Base-by-base conservation (phyloP, 2,329 filamentous ascomycete species). In the Colletotrichum cordylinicola region DNA sequence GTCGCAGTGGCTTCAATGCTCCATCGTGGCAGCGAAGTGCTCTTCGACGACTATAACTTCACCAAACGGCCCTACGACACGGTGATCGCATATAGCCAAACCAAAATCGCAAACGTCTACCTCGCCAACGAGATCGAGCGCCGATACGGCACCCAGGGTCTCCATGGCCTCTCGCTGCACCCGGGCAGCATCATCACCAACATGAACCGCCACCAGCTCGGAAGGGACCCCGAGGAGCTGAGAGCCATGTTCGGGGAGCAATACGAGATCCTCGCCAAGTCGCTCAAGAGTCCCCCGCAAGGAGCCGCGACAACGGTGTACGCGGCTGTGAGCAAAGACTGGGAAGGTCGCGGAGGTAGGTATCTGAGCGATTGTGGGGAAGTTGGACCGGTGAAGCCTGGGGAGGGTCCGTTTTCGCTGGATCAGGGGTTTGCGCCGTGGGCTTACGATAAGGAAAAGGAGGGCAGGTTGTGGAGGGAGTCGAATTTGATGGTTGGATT, bases 101-200 rank as follows among this genome's bases (percentile, higher is more conserved):
- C 84, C 56, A 92, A 91, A 77, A 84, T 85, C 0, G 89, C 90
- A 13, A 89, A 88, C 66, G 84, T 90, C 27, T 88, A 85, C 78
- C 86, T 88, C 62, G 86, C 89, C 3, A 89, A 87, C 74, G 84
- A 89, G 71, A 84, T 91, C 15, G 88, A 91, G 48, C 83, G 88
- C 1, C 84, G 83, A 1, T 77, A 72, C 31, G 72, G 75, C 6
- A 6, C 13, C 18, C 37, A 35, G 8, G 62, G 72, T 0, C 55
- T 77, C 0, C 90, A 88, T 75, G 87, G 29, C 0, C 27, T 67
- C 3, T 70, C 64, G 2, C 35, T 76, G 1, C 70, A 76, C 13
- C 76, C 74, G 2, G 76, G 76, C 12, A 33, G 12, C 6, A 69
- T 77, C 39, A 13, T 68, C 43, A 77, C 70, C 7, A 39, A 37